phyloP scores from a whole-genome alignment of 768 basidiomycete species.

The Suillus variegatus region DNA sequence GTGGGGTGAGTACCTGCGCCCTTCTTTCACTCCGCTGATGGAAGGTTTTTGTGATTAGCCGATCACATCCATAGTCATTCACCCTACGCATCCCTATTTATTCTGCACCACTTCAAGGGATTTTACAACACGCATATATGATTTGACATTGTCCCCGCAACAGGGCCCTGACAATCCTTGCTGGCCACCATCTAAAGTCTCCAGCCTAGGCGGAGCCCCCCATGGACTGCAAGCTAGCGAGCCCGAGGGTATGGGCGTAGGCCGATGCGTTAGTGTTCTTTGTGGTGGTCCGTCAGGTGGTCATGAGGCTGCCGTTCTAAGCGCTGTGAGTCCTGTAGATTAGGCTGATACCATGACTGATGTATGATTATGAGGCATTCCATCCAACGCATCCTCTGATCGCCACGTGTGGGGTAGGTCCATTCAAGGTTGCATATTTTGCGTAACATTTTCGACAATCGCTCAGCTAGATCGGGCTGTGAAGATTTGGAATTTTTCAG shows the following conservation, averaged over 20 bases:
- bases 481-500: conserved; percentile 72
- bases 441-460: not conserved
- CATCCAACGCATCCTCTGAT: conserved; percentile 64
- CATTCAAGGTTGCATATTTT: not conserved
- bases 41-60: conserved; percentile 36
- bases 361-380: conserved; percentile 52
- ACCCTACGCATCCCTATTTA: conserved; percentile 57
- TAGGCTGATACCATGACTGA: conserved; percentile 6
- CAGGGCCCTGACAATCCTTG: conserved; percentile 49
- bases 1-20: conserved; percentile 52
- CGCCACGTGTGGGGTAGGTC: conserved; percentile 75
- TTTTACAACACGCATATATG: conserved; percentile 68
- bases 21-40: conserved; percentile 5
- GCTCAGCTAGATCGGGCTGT: conserved; percentile 68
- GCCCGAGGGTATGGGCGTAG: conserved; percentile 57
- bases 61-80: conserved; percentile 70
- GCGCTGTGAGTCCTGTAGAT: conserved; percentile 46
- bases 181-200: conserved; percentile 53
- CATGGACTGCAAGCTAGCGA: conserved; percentile 66
- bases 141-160: conserved; percentile 44
- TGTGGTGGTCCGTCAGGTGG: conserved; percentile 75
- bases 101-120: conserved; percentile 77
- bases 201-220: conserved; percentile 64
- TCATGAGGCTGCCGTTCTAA: conserved; percentile 67
- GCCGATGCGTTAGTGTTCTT: conserved; percentile 63